A percentile compares a stretch with the other conserved stretches of the same genome.
Conservation (phyloP, 805 yeast genomes). For the Pichia gijzeniarum region DNA sequence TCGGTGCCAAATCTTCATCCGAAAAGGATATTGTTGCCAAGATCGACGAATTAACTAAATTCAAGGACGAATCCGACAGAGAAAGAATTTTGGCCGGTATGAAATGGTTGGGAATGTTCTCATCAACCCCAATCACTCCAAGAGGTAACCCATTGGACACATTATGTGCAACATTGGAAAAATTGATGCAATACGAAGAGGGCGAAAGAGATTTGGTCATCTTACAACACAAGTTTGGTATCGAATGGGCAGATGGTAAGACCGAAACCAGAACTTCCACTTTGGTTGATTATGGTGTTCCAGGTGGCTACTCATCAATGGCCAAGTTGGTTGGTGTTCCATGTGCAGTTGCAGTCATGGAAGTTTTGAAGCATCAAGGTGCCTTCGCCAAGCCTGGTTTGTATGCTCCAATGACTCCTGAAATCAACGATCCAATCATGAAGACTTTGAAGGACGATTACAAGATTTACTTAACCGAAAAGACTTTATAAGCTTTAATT, state of each 20-base stretch:
- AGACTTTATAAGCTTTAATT: constrained; percentile 48
- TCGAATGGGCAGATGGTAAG: constrained; percentile 91
- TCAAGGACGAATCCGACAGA: constrained; percentile 77
- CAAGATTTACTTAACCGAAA: constrained; percentile 83
- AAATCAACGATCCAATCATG: constrained; percentile 85
- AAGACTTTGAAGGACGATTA: constrained; percentile 85
- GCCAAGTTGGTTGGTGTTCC: constrained; percentile 98
- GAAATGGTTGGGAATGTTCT: constrained; percentile 90
- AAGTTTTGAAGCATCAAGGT: constrained; percentile 65
- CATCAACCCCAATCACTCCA: constrained; percentile 69
- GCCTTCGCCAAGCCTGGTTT: constrained; percentile 72
- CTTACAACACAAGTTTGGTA: constrained; percentile 96
- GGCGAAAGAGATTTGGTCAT: constrained; percentile 94
- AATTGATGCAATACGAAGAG: constrained; percentile 90
- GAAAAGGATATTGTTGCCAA: constrained; percentile 71
- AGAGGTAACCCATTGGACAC: constrained; percentile 95
- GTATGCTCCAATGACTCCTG: constrained; percentile 88
- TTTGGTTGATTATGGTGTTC: constrained; percentile 87
- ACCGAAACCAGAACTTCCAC: constrained; percentile 93
- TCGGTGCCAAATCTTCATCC: constrained; percentile 64
- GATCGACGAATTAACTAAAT: constrained; percentile 70
- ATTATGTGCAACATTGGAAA: constrained; percentile 91
- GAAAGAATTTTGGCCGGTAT: constrained; percentile 83
- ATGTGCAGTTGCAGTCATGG: constrained; percentile 89
- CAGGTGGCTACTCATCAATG: constrained; percentile 95